Conservation (phyloP, 1,139 yeast genomes). For the Suhomyces atakaporum region DNA sequence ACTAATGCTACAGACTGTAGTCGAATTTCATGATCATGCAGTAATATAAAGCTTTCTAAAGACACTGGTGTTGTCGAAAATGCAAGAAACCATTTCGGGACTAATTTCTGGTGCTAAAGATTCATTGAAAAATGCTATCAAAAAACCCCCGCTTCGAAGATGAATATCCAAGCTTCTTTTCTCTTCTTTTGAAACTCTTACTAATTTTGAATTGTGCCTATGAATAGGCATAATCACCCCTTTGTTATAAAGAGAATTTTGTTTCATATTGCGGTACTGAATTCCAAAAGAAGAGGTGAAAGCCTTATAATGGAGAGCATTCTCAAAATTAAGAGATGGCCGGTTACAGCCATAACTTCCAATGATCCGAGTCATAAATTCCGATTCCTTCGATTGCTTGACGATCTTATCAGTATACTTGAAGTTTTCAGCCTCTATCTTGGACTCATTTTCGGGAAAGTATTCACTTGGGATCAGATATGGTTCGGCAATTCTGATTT, state of each 20-base stretch:
- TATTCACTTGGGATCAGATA: constrained; percentile 40
- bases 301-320: constrained; percentile 49
- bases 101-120: constrained; percentile 30
- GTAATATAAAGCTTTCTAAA: constrained; percentile 44
- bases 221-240: constrained; percentile 58
- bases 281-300: constrained; percentile 59
- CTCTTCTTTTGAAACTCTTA: constrained; percentile 30
- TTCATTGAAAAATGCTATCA: constrained; percentile 53
- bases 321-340: constrained; percentile 39
- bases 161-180: constrained; percentile 39
- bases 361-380: constrained; percentile 47
- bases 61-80: constrained; percentile 41
- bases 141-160: constrained; percentile 57
- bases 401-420: constrained; percentile 37
- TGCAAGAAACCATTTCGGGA: constrained; percentile 48
- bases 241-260: constrained; percentile 37
- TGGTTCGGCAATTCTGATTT: constrained; percentile 53
- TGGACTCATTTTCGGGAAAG: constrained; percentile 42
- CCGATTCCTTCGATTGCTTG: constrained; percentile 25
- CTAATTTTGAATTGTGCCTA: constrained; percentile 42
- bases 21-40: too few species aligned
- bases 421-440: constrained; percentile 48
- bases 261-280: constrained; percentile 33
- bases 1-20: too few species aligned
- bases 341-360: constrained; percentile 47